Base-by-base conservation (phyloP, 371 early-diverging fungal species). In the Mortierella sp. region DNA sequence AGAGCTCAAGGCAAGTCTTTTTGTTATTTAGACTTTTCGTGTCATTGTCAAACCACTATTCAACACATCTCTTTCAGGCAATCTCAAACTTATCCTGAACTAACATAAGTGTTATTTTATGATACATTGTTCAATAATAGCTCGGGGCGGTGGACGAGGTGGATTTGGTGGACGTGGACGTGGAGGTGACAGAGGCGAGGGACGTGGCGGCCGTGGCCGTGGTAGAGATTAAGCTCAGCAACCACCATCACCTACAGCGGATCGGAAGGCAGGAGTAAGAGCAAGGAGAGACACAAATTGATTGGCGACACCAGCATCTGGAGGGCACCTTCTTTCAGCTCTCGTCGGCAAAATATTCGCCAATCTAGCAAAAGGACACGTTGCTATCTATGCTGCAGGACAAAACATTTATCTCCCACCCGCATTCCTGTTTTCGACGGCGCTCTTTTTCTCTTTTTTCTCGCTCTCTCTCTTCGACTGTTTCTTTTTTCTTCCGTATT, bases 1-100 rank as follows among this genome's bases (percentile, higher is more conserved):
- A 90, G 96, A 80, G 96, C 96, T 77, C 96, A 96, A 90, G 92
- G 92, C 91, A 89, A 78, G 84, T 55, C 73, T 31, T 48, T 52
- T 48, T 26, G 72, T 65, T 58, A 45, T 60, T 76, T 24, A 57
- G 16, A 48, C 44, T 63, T 31, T 57, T 75, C 60, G 31, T 38
- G 21, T 34, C 38, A 34, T 34, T 71, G 65, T 50, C 16, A 50
- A n/a, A 21, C 13, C 34, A 13, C 3, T 42, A 0, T 24, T 77
- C 44, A 42, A 31, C 42, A 28, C 13, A 44, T 2, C 52, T 65
- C 19, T 50, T 16, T 16, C 50, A 57, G 6, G 0, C 14, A 47
- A 8, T 71, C 24, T 2, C 44, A 58, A 28, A 16, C 44, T 14
- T 78, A 50, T 10, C 44, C 14, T 28, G 42, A 70, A 44, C n/a